A percentile compares a stretch with the other conserved stretches of the same genome.
Evolutionary conservation across 202 grass and related monocot species (phyloP).

Genomic region (Panicum virgatum): DNA sequence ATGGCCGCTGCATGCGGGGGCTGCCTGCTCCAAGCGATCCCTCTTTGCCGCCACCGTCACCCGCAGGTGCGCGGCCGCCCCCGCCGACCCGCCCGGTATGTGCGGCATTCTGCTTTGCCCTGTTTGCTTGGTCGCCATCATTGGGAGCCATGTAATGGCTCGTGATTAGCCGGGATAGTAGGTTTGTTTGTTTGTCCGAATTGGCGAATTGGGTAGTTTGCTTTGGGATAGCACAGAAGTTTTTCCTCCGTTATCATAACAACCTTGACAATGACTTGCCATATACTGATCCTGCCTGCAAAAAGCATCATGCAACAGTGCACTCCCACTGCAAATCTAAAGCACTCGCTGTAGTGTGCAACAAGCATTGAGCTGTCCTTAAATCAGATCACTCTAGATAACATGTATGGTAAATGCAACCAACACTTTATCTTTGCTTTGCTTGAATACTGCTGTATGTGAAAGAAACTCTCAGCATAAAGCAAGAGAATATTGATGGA

Average conservation of each 20-base stretch:
- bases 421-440: background rate
- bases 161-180: background rate
- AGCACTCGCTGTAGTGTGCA: conserved; percentile 12
- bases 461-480: too few relatives aligned
- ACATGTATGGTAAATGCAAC: conserved; percentile 8
- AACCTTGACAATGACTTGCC: too few relatives aligned
- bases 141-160: background rate
- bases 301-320: too few relatives aligned
- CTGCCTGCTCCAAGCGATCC: conserved; percentile 73
- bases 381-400: background rate
- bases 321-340: background rate
- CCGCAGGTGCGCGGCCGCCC: conserved; percentile 37
- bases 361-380: conserved; percentile 14
- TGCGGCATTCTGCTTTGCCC: background rate
- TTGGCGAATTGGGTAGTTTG: background rate
- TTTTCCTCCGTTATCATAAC: too few relatives aligned
- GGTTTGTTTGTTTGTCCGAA: background rate
- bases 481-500: too few relatives aligned
- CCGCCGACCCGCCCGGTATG: conserved; percentile 32
- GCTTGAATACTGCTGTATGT: too few relatives aligned
- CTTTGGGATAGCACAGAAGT: too few relatives aligned
- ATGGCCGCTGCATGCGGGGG: too few relatives aligned
- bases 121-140: background rate
- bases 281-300: too few relatives aligned
- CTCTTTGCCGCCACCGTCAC: conserved; percentile 45